A percentile compares a stretch with the other conserved stretches of the same genome.
Conservation (phyloP, 2,329 filamentous ascomycete species). For the Gnomoniopsis sp. region DNA sequence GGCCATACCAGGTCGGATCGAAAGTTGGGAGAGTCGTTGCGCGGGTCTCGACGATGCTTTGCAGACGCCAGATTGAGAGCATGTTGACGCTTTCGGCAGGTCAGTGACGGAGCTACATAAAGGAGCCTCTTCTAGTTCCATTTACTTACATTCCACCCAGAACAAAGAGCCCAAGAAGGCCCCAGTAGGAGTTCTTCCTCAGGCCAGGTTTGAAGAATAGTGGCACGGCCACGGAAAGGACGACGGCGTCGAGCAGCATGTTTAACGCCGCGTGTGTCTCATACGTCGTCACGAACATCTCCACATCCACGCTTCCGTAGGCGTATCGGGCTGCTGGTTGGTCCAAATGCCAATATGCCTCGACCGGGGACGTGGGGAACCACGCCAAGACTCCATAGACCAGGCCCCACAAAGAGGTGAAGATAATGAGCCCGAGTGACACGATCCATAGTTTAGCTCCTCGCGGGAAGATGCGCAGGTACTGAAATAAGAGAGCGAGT, state of each 20-base stretch:
- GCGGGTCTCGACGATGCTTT: conserved; percentile 27
- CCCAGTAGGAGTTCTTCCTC: conserved; percentile 28
- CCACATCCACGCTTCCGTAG: conserved; percentile 26
- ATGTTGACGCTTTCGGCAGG: conserved; percentile 25
- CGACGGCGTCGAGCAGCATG: conserved; percentile 28
- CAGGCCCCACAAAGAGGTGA: conserved; percentile 29
- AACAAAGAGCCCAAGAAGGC: conserved; percentile 27
- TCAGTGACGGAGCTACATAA: background rate
- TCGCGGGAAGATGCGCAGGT: conserved; percentile 19
- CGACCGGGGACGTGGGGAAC: conserved; percentile 29
- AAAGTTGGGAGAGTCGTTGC: conserved; percentile 31
- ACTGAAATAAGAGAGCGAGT: conserved; percentile 21
- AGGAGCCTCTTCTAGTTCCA: too few relatives aligned
- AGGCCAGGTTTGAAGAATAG: conserved; percentile 26
- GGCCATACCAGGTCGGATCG: conserved; percentile 35
- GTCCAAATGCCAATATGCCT: conserved; percentile 28
- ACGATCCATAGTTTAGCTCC: conserved; percentile 17
- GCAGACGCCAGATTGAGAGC: conserved; percentile 30
- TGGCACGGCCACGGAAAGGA: conserved; percentile 29
- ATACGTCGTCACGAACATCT: conserved; percentile 26
- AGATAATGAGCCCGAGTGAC: conserved; percentile 21
- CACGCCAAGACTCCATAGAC: conserved; percentile 29
- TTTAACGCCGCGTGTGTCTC: conserved; percentile 29
- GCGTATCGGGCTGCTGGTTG: conserved; percentile 22
- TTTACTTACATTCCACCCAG: conserved; percentile 30